phyloP scores from a whole-genome alignment of 202 grass and related monocot species.

The Zoysia matrella region DNA sequence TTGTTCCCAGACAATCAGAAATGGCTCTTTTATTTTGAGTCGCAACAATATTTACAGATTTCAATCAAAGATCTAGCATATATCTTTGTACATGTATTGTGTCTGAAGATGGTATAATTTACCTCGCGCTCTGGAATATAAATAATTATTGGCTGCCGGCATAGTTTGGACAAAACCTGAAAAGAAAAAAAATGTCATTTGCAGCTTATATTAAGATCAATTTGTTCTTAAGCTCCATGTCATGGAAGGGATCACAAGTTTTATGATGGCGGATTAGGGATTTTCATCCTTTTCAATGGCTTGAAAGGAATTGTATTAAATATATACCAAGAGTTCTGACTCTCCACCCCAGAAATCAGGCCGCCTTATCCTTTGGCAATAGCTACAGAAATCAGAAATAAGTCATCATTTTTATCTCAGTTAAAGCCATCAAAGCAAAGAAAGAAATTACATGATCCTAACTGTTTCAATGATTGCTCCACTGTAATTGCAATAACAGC shows the following conservation, averaged over 20 bases:
- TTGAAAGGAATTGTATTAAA: slow-evolving; percentile 46
- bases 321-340: slow-evolving; percentile 81
- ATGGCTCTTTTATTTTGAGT: background rate
- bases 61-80: background rate
- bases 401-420: slow-evolving; percentile 40
- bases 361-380: slow-evolving; percentile 85
- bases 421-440: slow-evolving; percentile 40
- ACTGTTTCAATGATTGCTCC: slow-evolving; percentile 88
- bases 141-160: slow-evolving; percentile 77
- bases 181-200: slow-evolving; percentile 27
- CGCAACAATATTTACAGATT: slow-evolving; percentile 9
- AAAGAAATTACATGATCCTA: slow-evolving; percentile 34
- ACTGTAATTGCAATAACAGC: slow-evolving; percentile 85
- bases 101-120: slow-evolving; percentile 7
- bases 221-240: background rate
- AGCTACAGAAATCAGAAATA: slow-evolving; percentile 64
- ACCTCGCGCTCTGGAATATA: slow-evolving; percentile 96
- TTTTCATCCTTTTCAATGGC: slow-evolving; percentile 89
- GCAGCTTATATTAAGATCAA: slow-evolving; percentile 12
- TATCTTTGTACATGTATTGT: slow-evolving; percentile 1
- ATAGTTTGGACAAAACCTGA: slow-evolving; percentile 87
- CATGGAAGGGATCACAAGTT: too few species aligned
- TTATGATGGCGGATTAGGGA: slow-evolving; percentile 48
- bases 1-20: slow-evolving; percentile 21
- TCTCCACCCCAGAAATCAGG: slow-evolving; percentile 98